A percentile compares a stretch with the other conserved stretches of the same genome.
These are phyloP conservation scores for Cryphonectria carpinicola DNA, from an alignment of 2,329 filamentous ascomycete species.

Conservation along the genomic window DNA sequence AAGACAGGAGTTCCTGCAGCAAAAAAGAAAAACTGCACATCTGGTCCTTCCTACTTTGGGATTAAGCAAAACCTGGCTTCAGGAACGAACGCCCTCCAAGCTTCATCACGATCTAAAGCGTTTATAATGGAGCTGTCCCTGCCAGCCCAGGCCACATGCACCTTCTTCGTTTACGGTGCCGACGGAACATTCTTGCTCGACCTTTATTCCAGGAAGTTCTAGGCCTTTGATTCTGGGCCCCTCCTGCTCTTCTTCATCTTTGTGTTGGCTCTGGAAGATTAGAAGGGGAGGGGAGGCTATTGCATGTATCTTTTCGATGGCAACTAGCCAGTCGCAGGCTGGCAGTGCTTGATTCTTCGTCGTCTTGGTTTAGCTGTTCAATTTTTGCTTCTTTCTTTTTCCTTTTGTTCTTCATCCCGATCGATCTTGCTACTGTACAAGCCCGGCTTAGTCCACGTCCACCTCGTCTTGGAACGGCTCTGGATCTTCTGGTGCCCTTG, in stretches of 20 bases:
- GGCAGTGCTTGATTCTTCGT: neutral
- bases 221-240: neutral
- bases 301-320: neutral
- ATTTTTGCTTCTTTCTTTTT: neutral
- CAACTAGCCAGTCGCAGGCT: neutral
- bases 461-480: constrained; percentile 49
- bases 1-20: neutral
- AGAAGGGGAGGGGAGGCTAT: neutral
- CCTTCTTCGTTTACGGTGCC: neutral
- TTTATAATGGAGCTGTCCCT: neutral
- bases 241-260: neutral
- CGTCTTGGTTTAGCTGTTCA: neutral
- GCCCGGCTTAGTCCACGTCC: constrained; percentile 33
- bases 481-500: constrained; percentile 58
- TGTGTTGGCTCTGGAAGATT: neutral
- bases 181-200: neutral
- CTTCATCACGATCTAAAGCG: neutral
- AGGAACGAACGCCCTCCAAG: neutral
- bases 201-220: neutral
- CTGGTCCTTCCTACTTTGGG: constrained; percentile 3
- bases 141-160: neutral
- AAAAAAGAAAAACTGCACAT: neutral
- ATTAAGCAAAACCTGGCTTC: neutral
- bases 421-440: constrained; percentile 24
- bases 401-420: neutral